Evolutionary conservation across 2,329 filamentous ascomycete genomes (phyloP), one percentile per base, ranked within the genome.

Genomic region (Colletotrichum shisoi): DNA sequence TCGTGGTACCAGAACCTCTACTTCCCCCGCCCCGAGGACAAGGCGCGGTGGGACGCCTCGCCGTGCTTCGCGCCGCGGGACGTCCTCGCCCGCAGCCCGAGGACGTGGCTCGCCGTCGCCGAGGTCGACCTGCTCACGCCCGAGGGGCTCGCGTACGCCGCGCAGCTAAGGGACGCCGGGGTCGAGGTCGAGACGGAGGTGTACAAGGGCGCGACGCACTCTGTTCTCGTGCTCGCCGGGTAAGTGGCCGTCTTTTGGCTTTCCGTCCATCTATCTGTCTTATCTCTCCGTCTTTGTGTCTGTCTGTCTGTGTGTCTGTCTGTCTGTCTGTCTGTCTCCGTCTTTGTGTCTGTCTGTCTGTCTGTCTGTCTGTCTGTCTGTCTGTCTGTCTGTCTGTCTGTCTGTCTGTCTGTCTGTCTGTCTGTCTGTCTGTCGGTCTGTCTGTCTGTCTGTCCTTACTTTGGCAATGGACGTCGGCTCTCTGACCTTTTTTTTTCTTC

Each of bases 1-100:
- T 69, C 71, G n/a, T 77, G 76, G 74, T 79, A 79, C 58, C 76
- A 77, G n/a, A 65, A 71, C 31, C 73, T 77, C 58, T 79, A 78
- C 49, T 71, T 79, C 21, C 54, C 73, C 1, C 68, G 69, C n/a
- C 59, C 71, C 8, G 68, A 69, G 1, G 68, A 75, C 15, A 72
- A 70, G 39, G 58, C 53, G 9, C 69, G 67, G 42, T 78, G 76
- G 72, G 72, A 77, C 17, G 74, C 76, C 3, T 77, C 75, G 17
- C 77, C 77, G 4, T 75, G 75, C 39, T 57, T 71, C n/a, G 72
- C 75, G 3, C 70, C 75, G 0, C 57, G 67, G 1, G n/a, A 57
- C 3, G 39, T 77, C 3, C 48, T 78, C 12, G 60, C 40, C 17
- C 71, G 69, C 17, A 70, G 75, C 13, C 77, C 77, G 9, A 72